phyloP scores from a whole-genome alignment of 805 yeast species.

The Candida sithepensis region DNA sequence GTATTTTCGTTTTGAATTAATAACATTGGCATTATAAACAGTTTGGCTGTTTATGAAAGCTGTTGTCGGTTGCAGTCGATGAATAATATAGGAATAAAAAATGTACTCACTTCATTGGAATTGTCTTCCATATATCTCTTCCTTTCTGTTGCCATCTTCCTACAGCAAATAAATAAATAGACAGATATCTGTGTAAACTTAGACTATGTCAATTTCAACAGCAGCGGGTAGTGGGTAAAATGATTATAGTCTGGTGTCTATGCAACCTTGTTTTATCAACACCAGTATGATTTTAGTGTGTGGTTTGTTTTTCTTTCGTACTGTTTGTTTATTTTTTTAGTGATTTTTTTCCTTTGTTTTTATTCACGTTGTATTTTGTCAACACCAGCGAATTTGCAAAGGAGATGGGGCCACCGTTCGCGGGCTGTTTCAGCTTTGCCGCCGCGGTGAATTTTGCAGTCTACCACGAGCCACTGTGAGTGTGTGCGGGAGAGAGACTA shows the following conservation, averaged over 20 bases:
- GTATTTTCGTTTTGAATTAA: too few species aligned
- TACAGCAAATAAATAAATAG: background rate
- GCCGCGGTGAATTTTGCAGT: too few species aligned
- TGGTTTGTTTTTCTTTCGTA: constrained; percentile 3
- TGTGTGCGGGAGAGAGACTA: too few species aligned
- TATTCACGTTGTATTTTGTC: background rate
- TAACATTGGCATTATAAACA: too few species aligned
- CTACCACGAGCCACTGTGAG: too few species aligned
- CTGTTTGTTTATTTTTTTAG: constrained; percentile 3
- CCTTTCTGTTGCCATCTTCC: constrained; percentile 19
- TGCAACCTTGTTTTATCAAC: background rate
- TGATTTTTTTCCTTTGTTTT: constrained; percentile 2
- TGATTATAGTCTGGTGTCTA: background rate
- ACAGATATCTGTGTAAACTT: background rate
- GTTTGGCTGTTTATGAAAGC: too few species aligned
- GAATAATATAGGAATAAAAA: too few species aligned
- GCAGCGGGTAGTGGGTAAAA: too few species aligned
- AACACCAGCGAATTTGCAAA: background rate
- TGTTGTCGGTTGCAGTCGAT: background rate
- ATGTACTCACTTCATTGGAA: constrained; percentile 20
- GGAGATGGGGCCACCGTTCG: background rate
- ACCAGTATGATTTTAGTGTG: background rate
- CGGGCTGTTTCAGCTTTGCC: background rate
- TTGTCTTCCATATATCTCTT: constrained; percentile 21
- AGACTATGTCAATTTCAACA: background rate